Evolutionary conservation across 495 filamentous ascomycete genomes (phyloP), one percentile per base, ranked within the genome.

Genomic region (Aspergillus coremiiformis): DNA sequence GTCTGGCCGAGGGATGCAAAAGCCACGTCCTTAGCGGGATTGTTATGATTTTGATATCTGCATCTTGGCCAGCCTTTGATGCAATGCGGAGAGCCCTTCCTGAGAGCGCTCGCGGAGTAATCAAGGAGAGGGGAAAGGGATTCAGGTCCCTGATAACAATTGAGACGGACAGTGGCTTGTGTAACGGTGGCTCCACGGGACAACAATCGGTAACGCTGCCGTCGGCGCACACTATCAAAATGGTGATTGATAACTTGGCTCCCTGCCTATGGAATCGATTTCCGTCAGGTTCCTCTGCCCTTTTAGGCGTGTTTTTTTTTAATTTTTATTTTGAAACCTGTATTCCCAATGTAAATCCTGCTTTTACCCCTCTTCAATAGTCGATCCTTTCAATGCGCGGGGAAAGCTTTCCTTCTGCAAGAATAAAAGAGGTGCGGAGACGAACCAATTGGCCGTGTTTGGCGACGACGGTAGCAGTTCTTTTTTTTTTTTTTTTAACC

Each of bases 1-100:
- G 61, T 68, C 60, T 60, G 66, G 66, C 65, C 66, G 62, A 57
- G 59, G 57, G 55, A 67, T 68, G 61, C 54, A 67, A 67, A 65
- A 70, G 67, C 69, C 71, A 73, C 71, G 69, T 72, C 66, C 68
- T 73, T 69, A 72, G 64, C 66, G 69, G 65, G 67, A 59, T 64
- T 63, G 55, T 57, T 64, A 63, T 49, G 71, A 62, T 66, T 63
- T 73, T 71, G 68, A 69, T 73, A 64, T 74, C 65, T 73, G 73
- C 73, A 76, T 76, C 66, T 74, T 76, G 73, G 64, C 68, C 64
- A 69, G 67, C 61, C 60, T 73, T 52, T 59, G 61, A 66, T 71
- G 65, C 62, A 66, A 71, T 68, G 67, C 66, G 70, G 64, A 72
- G 69, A 68, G 68, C 72, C 64, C 71, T 73, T 61, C 65, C 66